These are phyloP conservation scores for Xylaria flabelliformis DNA, from an alignment of 495 filamentous ascomycete species.

Conservation along the genomic window DNA sequence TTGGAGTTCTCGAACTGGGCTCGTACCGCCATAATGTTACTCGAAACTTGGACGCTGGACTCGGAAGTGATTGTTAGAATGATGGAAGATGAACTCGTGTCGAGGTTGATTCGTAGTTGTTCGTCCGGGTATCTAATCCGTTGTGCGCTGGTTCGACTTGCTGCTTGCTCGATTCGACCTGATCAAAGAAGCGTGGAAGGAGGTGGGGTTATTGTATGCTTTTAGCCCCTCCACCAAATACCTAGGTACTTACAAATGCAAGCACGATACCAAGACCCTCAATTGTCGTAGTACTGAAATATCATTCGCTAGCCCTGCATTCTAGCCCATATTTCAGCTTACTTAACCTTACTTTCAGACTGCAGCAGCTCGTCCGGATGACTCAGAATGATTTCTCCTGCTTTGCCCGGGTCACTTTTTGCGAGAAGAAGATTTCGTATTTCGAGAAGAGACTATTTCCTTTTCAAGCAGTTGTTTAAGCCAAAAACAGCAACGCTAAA, in stretches of 20 bases:
- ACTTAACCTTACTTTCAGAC: neutral
- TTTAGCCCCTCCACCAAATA: constrained; percentile 1
- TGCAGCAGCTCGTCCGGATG: constrained; percentile 1
- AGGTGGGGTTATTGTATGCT: constrained; percentile 23
- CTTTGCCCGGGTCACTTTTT: too few species aligned
- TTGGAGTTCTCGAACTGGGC: constrained; percentile 98
- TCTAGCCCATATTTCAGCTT: neutral
- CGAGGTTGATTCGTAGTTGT: constrained; percentile 20
- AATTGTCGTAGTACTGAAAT: neutral
- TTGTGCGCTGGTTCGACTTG: neutral
- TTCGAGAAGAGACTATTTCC: too few species aligned
- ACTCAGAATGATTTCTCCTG: constrained; percentile 24
- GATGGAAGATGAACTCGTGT: constrained; percentile 21
- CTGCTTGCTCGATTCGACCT: constrained; percentile 5
- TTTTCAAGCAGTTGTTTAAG: too few species aligned
- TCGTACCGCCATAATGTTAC: constrained; percentile 73
- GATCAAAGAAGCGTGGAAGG: constrained; percentile 18
- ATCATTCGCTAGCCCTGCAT: neutral
- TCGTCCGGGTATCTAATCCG: constrained; percentile 4
- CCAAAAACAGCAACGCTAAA: too few species aligned
- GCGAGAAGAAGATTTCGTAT: too few species aligned
- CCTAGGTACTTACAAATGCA: neutral
- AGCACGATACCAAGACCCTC: neutral
- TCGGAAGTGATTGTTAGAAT: constrained; percentile 27
- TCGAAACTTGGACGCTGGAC: constrained; percentile 15